Base-by-base conservation (phyloP, 345 rosid genomes). In the Murraya koenigii region DNA sequence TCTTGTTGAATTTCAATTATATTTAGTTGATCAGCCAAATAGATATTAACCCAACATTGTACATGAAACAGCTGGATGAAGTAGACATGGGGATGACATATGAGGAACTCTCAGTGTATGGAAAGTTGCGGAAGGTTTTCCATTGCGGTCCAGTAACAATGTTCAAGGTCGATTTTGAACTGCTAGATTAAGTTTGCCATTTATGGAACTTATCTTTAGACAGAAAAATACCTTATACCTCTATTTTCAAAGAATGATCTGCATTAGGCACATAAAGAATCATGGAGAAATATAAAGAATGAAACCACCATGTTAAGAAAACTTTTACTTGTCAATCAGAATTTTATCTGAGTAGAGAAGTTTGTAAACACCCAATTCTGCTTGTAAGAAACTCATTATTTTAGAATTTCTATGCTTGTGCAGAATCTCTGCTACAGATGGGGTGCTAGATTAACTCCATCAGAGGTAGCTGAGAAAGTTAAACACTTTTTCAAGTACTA, bases 91-190 rank as follows among this genome's bases (percentile, higher is more conserved):
- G 94, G 84, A 93, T 94, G 95, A 94, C 98, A 58, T 92, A 93
- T 9, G 97, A 93, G 80, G 99, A 93, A 86, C 92, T 94, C 73
- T 91, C 99, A 17, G 90, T 89, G 74, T 94, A 88, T 15, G 99
- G 97, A 67, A 91, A 95, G 78, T 69, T 92, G 82, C 79, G 97
- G 63, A 93, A 90, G 82, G 89, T 89, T 62, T 90, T 89, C 84
- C 94, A 93, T 4, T 91, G 97, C 72, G 98, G 99, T 23, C 99
- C 99, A 4, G 93, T 93, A n/a, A 91, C 98, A 25, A 97, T 97
- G 99, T 97, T 97, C 85, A 86, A 93, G 98, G 99, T 90, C 59
- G 85, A 35, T 78, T 38, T 72, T 17, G 71, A 68, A 72, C 69
- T 54, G 23, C 35, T 26, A 19, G 14, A 44, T 13, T 44, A 44